These are phyloP conservation scores for Tulasnella sp. DNA, from an alignment of 768 basidiomycete species.

Conservation along the genomic window DNA sequence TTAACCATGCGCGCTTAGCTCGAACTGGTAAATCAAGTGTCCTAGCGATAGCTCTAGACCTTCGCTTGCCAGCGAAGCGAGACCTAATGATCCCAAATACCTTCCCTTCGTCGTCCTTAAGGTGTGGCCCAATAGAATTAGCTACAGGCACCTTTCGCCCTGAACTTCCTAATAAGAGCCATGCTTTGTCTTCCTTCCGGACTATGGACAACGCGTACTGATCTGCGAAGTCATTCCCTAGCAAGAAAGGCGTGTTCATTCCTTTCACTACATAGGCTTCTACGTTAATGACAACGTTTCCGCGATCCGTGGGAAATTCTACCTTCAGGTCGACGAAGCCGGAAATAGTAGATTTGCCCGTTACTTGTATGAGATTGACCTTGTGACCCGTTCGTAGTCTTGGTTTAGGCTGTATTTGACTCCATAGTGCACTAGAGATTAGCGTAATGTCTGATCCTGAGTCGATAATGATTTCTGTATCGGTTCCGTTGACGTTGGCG, in stretches of 20 bases:
- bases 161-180: neutral
- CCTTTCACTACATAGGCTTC: neutral
- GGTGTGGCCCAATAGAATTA: neutral
- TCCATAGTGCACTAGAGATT: constrained; percentile 6
- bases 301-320: constrained; percentile 23
- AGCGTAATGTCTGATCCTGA: constrained; percentile 28
- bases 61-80: neutral
- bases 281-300: neutral
- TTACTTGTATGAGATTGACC: no score
- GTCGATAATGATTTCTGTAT: constrained; percentile 40
- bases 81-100: neutral
- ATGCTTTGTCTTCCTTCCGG: neutral
- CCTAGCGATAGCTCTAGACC: neutral
- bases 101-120: neutral
- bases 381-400: constrained; percentile 41
- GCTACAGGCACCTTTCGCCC: neutral
- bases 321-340: constrained; percentile 38
- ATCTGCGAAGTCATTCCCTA: constrained; percentile 40
- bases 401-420: constrained; percentile 31
- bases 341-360: constrained; percentile 34
- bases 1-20: neutral
- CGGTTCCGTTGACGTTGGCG: constrained; percentile 29
- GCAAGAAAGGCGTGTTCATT: constrained; percentile 35
- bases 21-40: neutral
- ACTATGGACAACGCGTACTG: neutral